Conservation (phyloP, 192 early-diverging fungal genomes). For the Coemansia sp. region DNA sequence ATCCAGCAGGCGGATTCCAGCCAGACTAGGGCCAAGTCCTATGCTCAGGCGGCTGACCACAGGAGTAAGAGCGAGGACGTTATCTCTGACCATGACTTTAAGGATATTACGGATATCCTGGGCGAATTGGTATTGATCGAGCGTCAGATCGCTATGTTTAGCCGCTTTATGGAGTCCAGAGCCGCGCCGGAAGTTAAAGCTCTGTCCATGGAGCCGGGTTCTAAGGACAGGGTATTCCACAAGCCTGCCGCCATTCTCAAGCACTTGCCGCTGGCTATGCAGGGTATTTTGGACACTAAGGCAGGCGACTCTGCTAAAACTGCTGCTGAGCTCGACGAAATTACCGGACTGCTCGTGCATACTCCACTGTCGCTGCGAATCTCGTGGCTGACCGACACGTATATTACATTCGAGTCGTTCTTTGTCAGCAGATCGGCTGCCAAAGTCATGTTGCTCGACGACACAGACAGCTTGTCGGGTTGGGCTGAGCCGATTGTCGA, state of each 20-base stretch:
- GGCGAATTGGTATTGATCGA: constrained; percentile 82
- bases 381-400: constrained; percentile 46
- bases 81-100: constrained; percentile 65
- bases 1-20: constrained; percentile 28
- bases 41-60: constrained; percentile 12
- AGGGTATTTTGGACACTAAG: constrained; percentile 8
- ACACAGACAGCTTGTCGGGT: constrained; percentile 30
- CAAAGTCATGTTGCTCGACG: constrained; percentile 54
- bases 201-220: constrained; percentile 19
- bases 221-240: constrained; percentile 37
- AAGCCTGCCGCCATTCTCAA: constrained; percentile 18
- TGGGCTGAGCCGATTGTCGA: constrained; percentile 28
- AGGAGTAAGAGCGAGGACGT: constrained; percentile 26
- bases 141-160: constrained; percentile 77
- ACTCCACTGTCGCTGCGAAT: constrained; percentile 39
- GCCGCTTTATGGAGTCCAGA: constrained; percentile 82
- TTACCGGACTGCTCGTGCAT: constrained; percentile 36
- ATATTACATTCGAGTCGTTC: constrained; percentile 41
- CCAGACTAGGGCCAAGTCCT: constrained; percentile 20
- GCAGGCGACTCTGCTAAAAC: neutral
- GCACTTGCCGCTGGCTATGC: constrained; percentile 26
- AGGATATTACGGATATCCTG: constrained; percentile 80
- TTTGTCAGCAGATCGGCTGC: constrained; percentile 38
- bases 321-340: constrained; percentile 13
- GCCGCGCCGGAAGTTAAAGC: constrained; percentile 59